Evolutionary conservation across 176 grass and related monocot species (phyloP), one percentile per base, ranked within the genome.

Genomic region (Ampelocalamus luodianensis): DNA sequence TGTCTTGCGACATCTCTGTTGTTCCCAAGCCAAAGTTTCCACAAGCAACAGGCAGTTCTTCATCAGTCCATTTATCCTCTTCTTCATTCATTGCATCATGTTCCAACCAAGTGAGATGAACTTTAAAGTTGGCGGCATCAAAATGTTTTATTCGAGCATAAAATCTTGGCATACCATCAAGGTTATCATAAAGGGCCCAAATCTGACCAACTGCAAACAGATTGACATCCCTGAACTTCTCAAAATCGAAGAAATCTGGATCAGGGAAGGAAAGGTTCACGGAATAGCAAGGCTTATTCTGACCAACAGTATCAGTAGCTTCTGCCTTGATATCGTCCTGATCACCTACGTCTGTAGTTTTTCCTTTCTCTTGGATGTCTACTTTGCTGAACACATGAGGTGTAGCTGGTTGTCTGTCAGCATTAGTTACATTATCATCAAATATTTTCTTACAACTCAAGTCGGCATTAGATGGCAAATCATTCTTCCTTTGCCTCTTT

Each of bases 91-190:
- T 23, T 9, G 89, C 72, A 22, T 71, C 23, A 13, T 80, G 78
- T 68, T 92, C 91, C 64, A 98, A 77, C 93, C 95, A 98, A 86
- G 85, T 90, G 50, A 93, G 87, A 55, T 77, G 87, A 50, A 92
- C 42, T 87, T 92, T 90, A 49, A 98, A 98, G 18, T 88, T 84
- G 58, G 82, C 79, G 2, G 68, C 66, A 89, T 79, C 76, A 40
- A 89, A 69, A 68, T 81, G 60, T 56, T 88, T 85, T 74, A 98
- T 98, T 71, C 72, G 82, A 76, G 92, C 95, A 90, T 95, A 98
- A 82, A 87, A 98, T 42, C 95, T 92, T 81, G 95, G 95, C 93
- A 98, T 98, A 50, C 85, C 91, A 76, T 98, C 95, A 72, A 92
- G 70, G 77, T 83, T 85, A 86, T 98, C 95, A 76, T 98, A 98